These are phyloP conservation scores for Oryza brachyantha DNA, from an alignment of 176 grass and related monocot genomes.

Conservation along the genomic window DNA sequence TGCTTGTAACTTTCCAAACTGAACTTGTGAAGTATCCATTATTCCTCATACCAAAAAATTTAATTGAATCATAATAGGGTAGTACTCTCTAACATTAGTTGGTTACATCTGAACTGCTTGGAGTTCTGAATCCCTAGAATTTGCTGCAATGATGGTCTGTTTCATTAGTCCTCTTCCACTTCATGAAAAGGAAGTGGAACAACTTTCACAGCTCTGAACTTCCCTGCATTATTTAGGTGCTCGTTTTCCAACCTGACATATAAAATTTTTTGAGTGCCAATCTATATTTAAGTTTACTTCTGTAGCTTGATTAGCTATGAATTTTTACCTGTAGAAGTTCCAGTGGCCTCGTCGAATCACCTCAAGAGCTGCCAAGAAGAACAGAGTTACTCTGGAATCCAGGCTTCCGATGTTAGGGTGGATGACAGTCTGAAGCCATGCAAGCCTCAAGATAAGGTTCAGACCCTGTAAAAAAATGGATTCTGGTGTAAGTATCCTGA, in stretches of 20 bases:
- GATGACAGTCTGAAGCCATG: slow-evolving; percentile 96
- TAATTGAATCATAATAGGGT: slow-evolving; percentile 34
- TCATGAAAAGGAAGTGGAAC: slow-evolving; percentile 80
- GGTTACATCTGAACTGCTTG: slow-evolving; percentile 45
- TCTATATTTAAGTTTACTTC: slow-evolving; percentile 21
- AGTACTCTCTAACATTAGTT: slow-evolving; percentile 45
- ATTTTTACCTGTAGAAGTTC: slow-evolving; percentile 89
- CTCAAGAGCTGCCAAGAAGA: slow-evolving; percentile 90
- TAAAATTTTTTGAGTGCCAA: slow-evolving; percentile 18
- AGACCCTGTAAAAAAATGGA: slow-evolving; percentile 60
- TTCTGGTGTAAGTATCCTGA: slow-evolving; percentile 33
- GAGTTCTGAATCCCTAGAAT: slow-evolving; percentile 38
- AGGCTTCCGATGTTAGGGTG: slow-evolving; percentile 85
- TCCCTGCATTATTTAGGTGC: slow-evolving; percentile 71
- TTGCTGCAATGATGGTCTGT: neutral
- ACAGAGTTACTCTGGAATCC: slow-evolving; percentile 87
- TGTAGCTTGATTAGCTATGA: slow-evolving; percentile 7
- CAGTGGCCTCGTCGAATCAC: slow-evolving; percentile 93
- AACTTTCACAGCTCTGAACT: slow-evolving; percentile 68
- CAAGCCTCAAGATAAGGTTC: slow-evolving; percentile 89
- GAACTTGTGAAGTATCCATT: neutral
- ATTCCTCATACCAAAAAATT: slow-evolving; percentile 45
- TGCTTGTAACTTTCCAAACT: slow-evolving; percentile 31
- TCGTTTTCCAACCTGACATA: slow-evolving; percentile 67
- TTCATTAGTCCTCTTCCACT: slow-evolving; percentile 52